Conservation (phyloP, 129 eudicot species). For the Escallonia herrerae region DNA sequence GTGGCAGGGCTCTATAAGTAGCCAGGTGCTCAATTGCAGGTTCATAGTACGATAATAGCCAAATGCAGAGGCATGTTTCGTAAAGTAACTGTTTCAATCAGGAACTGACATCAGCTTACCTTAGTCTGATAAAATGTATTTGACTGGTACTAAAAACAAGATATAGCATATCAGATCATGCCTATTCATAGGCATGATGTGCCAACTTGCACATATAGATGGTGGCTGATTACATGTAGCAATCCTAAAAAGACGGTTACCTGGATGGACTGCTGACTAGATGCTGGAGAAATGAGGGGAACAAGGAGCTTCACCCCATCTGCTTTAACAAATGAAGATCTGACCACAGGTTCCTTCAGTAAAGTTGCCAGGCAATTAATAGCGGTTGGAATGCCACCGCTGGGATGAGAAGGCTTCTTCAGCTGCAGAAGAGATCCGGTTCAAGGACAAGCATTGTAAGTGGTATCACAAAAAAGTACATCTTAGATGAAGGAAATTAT, state of each 20-base stretch:
- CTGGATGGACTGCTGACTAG: conserved; percentile 97
- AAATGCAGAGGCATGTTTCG: conserved; percentile 91
- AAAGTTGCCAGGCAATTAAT: conserved; percentile 66
- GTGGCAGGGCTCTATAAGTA: conserved; percentile 77
- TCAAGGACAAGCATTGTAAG: background rate
- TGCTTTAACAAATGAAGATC: conserved; percentile 87
- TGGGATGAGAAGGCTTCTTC: conserved; percentile 90
- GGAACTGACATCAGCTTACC: conserved; percentile 5
- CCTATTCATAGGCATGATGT: too few species aligned
- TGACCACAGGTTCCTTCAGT: conserved; percentile 70
- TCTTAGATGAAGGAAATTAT: too few species aligned
- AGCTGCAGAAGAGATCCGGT: conserved; percentile 38
- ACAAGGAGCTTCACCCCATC: conserved; percentile 92
- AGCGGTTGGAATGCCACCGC: conserved; percentile 59
- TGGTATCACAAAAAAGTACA: background rate
- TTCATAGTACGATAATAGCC: conserved; percentile 95
- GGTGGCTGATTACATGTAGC: background rate
- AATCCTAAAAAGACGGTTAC: conserved; percentile 24
- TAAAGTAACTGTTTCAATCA: conserved; percentile 65
- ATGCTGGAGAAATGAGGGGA: conserved; percentile 87
- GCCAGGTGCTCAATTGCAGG: conserved; percentile 94
- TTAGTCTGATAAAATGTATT: too few species aligned
- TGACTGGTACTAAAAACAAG: too few species aligned
- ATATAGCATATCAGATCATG: too few species aligned
- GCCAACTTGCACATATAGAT: too few species aligned